phyloP scores from a whole-genome alignment of 345 rosid genomes.

The Triadica sebifera region DNA sequence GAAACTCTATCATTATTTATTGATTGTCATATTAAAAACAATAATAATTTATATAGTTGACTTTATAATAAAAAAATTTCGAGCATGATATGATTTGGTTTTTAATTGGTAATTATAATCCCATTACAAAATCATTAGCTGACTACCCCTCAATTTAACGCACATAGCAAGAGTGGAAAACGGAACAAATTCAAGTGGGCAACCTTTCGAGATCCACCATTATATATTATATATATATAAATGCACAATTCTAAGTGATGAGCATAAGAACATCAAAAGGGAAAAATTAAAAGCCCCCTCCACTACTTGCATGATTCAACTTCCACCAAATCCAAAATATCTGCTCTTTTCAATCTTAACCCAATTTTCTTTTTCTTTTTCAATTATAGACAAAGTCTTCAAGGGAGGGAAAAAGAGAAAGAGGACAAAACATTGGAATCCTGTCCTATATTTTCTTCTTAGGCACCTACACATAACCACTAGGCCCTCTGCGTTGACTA shows the following conservation, averaged over 20 bases:
- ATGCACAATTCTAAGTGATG: constrained; percentile 9
- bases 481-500: constrained; percentile 27
- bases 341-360: constrained; percentile 9
- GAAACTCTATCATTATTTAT: no score
- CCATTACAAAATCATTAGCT: constrained; percentile 14
- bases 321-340: constrained; percentile 49
- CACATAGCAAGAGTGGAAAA: constrained; percentile 21
- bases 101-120: no score
- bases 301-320: constrained; percentile 45
- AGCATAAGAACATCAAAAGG: constrained; percentile 13
- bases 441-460: constrained; percentile 18
- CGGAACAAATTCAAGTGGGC: constrained; percentile 32
- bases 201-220: constrained; percentile 39
- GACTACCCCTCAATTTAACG: constrained; percentile 14
- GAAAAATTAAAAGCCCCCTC: not conserved
- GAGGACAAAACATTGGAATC: constrained; percentile 34
- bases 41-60: no score
- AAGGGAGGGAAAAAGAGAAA: constrained; percentile 1
- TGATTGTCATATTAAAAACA: no score
- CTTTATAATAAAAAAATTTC: no score
- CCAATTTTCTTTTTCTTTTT: not conserved
- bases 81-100: no score
- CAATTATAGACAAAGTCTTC: no score
- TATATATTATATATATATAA: constrained; percentile 6
- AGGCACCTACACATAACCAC: constrained; percentile 17